Base-by-base conservation (phyloP, 345 rosid genomes). In the Balakata baccata region DNA sequence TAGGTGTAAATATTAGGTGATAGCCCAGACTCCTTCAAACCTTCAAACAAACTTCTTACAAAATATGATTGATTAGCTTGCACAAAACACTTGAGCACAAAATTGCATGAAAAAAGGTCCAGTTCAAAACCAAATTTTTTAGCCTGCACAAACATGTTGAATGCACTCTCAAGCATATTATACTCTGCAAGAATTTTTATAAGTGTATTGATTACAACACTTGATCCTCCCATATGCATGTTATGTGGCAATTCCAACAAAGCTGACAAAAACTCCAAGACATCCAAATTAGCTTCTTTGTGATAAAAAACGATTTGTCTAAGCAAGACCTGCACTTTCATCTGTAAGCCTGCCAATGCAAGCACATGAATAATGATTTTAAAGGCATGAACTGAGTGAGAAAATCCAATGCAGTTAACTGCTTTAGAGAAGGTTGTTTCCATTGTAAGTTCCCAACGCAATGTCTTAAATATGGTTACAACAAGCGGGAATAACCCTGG, bases 151-250 rank as follows among this genome's bases (percentile, higher is more conserved):
- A 79, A 82, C 54, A 79, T 82, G 34, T 77, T 80, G 14, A 78
- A 18, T 6, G 85, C 89, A 73, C 78, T 54, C 22, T 81, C 86
- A 63, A 85, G 82, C 90, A 80, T 72, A 39, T 75, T 75, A 76
- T 81, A 83, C 51, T 84, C 86, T 3, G 89, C 87, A 71, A 87
- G 81, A 52, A 84, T 87, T 77, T 83, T 82, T 57, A 89, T 77
- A 63, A 89, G 82, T 64, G 66, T 82, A 83, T 83, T 72, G 39
- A 64, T 68, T 43, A 85, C 70, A 69, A 51, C 29, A 47, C 52
- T 50, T 37, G 80, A 75, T 70, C 72, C 69, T 17, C 41, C 70
- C 50, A 64, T 77, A 73, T 68, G n/a, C 18, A 61, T 68, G 0
- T 47, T 29, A 6, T 47, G 18, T 29, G 67, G 70, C 3, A 81